A percentile compares a stretch with the other conserved stretches of the same genome.
Evolutionary conservation across 202 grass and related monocot species (phyloP).

Genomic region (Eragrostis tef): DNA sequence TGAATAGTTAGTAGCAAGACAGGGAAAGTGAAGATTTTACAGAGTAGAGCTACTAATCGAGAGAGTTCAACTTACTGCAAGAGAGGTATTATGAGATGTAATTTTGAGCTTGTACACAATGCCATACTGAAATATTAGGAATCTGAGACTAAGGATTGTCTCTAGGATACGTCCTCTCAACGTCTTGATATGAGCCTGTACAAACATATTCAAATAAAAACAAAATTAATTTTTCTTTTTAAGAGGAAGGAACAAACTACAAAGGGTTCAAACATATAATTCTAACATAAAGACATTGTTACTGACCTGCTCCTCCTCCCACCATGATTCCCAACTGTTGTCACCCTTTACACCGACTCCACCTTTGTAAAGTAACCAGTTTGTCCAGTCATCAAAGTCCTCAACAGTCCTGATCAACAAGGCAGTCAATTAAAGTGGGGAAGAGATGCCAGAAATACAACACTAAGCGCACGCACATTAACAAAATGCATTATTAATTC

Average conservation of each 20-base stretch:
- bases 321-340: slow-evolving; percentile 96
- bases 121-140: slow-evolving; percentile 92
- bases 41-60: background rate
- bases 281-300: slow-evolving; percentile 2
- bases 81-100: slow-evolving; percentile 64
- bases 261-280: slow-evolving; percentile 24
- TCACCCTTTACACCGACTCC: slow-evolving; percentile 94
- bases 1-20: background rate
- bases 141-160: slow-evolving; percentile 82
- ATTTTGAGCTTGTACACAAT: slow-evolving; percentile 94
- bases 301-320: slow-evolving; percentile 89
- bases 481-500: slow-evolving; percentile 10
- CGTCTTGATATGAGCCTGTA: slow-evolving; percentile 83
- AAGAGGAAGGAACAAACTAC: slow-evolving; percentile 17
- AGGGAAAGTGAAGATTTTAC: slow-evolving; percentile 14
- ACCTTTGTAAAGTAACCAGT: slow-evolving; percentile 96
- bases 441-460: slow-evolving; percentile 14
- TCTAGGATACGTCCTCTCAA: slow-evolving; percentile 81
- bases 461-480: slow-evolving; percentile 5
- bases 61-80: slow-evolving; percentile 66
- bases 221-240: background rate
- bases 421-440: background rate
- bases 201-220: slow-evolving; percentile 19
- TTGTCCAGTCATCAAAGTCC: slow-evolving; percentile 97
- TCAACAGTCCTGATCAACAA: slow-evolving; percentile 70